phyloP scores from a whole-genome alignment of 345 rosid species.

The Ailanthus altissimus region DNA sequence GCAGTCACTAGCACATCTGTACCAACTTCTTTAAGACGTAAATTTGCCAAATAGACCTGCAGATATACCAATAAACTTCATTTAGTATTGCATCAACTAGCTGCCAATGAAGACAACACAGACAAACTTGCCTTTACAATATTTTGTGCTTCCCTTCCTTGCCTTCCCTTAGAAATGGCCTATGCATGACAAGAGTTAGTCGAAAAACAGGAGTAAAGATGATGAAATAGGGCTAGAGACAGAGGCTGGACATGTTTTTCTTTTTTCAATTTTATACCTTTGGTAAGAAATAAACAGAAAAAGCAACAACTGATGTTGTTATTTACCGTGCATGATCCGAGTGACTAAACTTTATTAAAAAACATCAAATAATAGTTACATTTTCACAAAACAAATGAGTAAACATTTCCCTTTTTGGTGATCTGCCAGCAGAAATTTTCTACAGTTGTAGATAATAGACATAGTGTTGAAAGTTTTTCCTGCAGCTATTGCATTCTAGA shows the following conservation, averaged over 20 bases:
- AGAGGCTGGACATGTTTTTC: not conserved
- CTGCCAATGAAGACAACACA: conserved; percentile 10
- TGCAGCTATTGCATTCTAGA: not conserved
- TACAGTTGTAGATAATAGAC: not conserved
- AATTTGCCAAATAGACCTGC: conserved; percentile 79
- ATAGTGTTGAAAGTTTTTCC: not conserved
- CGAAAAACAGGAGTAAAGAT: conserved; percentile 10
- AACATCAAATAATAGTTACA: not conserved
- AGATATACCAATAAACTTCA: conserved; percentile 13
- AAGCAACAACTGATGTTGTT: not conserved
- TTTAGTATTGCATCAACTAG: conserved; percentile 15
- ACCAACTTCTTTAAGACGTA: conserved; percentile 73
- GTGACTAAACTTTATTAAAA: not conserved
- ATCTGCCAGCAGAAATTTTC: not conserved
- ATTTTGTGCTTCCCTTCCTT: conserved; percentile 93
- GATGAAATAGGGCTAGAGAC: not conserved
- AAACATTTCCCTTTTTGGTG: not conserved
- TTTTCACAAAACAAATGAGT: not conserved
- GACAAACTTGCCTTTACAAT: conserved; percentile 49
- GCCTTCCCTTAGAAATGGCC: conserved; percentile 84
- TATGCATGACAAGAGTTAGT: conserved; percentile 25
- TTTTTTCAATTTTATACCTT: not conserved
- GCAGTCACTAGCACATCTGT: conserved; percentile 76
- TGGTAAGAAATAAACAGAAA: not conserved
- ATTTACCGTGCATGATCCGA: not conserved